Percentiles rank a stretch among this genome's conserved stretches.
These are phyloP conservation scores for Penicillium sp. DNA, from an alignment of 2,329 filamentous ascomycete species.

Conservation along the genomic window DNA sequence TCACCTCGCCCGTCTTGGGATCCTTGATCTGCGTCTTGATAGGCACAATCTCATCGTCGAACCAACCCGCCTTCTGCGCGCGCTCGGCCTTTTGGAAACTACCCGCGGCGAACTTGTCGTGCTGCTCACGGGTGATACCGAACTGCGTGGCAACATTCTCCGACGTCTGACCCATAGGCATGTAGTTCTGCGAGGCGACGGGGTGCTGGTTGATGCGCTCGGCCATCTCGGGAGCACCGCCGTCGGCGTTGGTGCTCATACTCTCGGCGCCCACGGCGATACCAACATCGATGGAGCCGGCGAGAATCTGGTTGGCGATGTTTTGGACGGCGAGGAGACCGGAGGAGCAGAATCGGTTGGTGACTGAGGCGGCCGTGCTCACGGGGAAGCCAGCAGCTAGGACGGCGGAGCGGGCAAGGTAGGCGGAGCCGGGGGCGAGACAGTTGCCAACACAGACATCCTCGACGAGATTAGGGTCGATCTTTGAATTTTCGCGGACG, in stretches of 20 bases:
- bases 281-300: slow-evolving; percentile 89
- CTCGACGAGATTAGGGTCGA: slow-evolving; percentile 84
- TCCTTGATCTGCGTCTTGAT: slow-evolving; percentile 82
- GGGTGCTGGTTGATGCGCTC: slow-evolving; percentile 74
- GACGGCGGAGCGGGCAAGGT: slow-evolving; percentile 84
- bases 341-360: slow-evolving; percentile 90
- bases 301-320: slow-evolving; percentile 85
- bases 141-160: slow-evolving; percentile 87
- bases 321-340: slow-evolving; percentile 88
- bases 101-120: slow-evolving; percentile 81
- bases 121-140: slow-evolving; percentile 66
- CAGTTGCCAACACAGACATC: slow-evolving; percentile 88
- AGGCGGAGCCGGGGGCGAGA: slow-evolving; percentile 83
- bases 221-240: slow-evolving; percentile 79
- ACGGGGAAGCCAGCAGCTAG: slow-evolving; percentile 86
- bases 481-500: slow-evolving; percentile 78
- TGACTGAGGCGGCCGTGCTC: slow-evolving; percentile 73
- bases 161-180: slow-evolving; percentile 90
- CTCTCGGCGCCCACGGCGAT: slow-evolving; percentile 90
- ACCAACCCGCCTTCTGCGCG: slow-evolving; percentile 81
- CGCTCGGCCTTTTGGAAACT: slow-evolving; percentile 83
- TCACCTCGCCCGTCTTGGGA: slow-evolving; percentile 81
- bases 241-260: slow-evolving; percentile 87
- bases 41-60: slow-evolving; percentile 83
- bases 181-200: slow-evolving; percentile 86